phyloP scores from a whole-genome alignment of 495 filamentous ascomycete species.

The Trypethelium eluteriae region DNA sequence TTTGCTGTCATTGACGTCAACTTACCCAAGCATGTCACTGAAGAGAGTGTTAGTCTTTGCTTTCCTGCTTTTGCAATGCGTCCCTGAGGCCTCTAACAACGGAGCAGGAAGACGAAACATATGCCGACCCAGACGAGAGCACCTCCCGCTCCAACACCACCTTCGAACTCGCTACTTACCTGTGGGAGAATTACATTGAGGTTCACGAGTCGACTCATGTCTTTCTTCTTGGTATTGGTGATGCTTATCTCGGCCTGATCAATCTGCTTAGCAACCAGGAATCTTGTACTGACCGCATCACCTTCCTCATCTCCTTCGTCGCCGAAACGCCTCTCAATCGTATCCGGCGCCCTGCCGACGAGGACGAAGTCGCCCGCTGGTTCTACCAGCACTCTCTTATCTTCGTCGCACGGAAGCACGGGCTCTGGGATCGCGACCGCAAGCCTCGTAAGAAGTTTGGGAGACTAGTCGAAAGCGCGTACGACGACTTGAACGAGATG shows the following conservation, averaged over 20 bases:
- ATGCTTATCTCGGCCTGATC: conserved; percentile 39
- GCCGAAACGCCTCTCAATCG: conserved; percentile 36
- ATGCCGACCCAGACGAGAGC: conserved; percentile 31
- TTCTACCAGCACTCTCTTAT: conserved; percentile 45
- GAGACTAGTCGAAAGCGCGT: conserved; percentile 24
- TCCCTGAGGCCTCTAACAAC: not conserved
- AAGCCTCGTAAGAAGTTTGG: conserved; percentile 36
- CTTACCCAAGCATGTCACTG: conserved; percentile 64
- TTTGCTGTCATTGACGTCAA: conserved; percentile 87
- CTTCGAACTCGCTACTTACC: conserved; percentile 69
- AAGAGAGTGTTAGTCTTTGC: conserved; percentile 40
- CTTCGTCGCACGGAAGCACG: conserved; percentile 63
- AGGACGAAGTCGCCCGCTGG: conserved; percentile 34
- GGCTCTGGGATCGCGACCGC: conserved; percentile 51
- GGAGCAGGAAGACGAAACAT: conserved; percentile 24
- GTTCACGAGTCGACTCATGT: conserved; percentile 60
- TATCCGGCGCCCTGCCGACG: conserved; percentile 33
- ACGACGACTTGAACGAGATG: conserved; percentile 33
- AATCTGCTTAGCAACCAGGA: conserved; percentile 39
- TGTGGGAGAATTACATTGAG: conserved; percentile 98
- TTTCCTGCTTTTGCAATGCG: not conserved
- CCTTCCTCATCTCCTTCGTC: conserved; percentile 32
- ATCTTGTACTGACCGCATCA: conserved; percentile 26
- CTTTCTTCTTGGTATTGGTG: conserved; percentile 75
- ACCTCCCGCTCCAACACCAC: conserved; percentile 47